Base-by-base conservation (phyloP, 768 basidiomycete species). In the Collybiopsis luxurians region DNA sequence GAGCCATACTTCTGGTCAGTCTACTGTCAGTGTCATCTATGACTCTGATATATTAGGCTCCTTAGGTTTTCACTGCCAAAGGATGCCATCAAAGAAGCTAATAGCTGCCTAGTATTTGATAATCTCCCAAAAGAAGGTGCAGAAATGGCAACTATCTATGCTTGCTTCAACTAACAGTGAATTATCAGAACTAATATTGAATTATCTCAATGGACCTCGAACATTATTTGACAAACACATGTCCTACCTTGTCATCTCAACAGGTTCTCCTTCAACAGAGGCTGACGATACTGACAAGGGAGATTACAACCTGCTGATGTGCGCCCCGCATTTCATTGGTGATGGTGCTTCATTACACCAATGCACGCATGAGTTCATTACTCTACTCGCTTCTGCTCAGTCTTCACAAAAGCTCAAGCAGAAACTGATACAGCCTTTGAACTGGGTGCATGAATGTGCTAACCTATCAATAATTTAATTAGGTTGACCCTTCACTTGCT, bases 341-440 rank as follows among this genome's bases (percentile, higher is more conserved):
- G 87, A 89, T 59, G 86, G 86, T 26, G 85, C 85, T 72, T 81
- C 84, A 0, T 69, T 87, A 9, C 86, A 87, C 63, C 74, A 79
- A 55, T 82, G 82, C 34, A 83, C 83, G 40, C 84, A 86, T 65
- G 86, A 87, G 57, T 76, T 89, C 48, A 78, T 88, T 57, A 67
- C 69, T n/a, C 65, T 56, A 62, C 80, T 61, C 72, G 73, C 38
- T 4, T 70, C 66, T 17, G 39, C 60, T 4, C 57, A 55, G 5
- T 60, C 69, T 7, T 62, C 69, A 47, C 60, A 60, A 39, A 61
- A 67, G 13, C 53, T 71, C 5, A 11, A 45, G 19, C 30, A 55
- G 42, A 55, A 55, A n/a, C 58, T 71, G 13, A 40, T 62, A 21
- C 42, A 56, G 24, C 13, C 51, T 7, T 31, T 24, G 5, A 60